Evolutionary conservation across 2,329 filamentous ascomycete species (phyloP), one percentile per base, ranked within the genome.

Genomic region (Trichophyton mentagrophytes): DNA sequence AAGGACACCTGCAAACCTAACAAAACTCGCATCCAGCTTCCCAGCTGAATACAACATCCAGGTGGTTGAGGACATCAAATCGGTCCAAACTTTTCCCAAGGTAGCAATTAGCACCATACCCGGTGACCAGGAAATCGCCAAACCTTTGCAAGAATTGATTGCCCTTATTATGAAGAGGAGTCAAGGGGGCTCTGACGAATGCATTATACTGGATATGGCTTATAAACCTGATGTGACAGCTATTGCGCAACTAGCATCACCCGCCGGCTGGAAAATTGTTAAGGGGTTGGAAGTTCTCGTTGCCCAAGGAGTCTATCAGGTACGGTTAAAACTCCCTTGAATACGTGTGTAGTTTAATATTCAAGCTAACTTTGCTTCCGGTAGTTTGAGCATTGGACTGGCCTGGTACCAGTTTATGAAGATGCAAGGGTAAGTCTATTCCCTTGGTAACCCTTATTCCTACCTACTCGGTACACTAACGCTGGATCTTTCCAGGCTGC

Each of bases 41-140:
- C 87, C 89, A 0, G 70, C 75, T 0, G 80, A 82, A 46, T 96
- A 89, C 76, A 82, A 88, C 61, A 80, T 95, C 65, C 76, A 80
- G 25, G 74, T 85, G n/a, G 74, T 95, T 1, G 78, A 80, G 9
- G 74, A 78, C 55, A 74, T 77, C 15, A 73, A 77, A 27, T 80
- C 82, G 33, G 72, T 86, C 7, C 70, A 78, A 2, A 74, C 75
- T 5, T 71, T 83, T 4, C 86, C 87, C 0, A 79, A 77, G 1
- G 89, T 96, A 5, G 86, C 91, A 40, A 86, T 96, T 64, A 90
- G 89, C 68, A 96, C 91, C 0, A 91, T 99, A 53, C 93, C 93
- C 0, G 93, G 89, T 0, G 89, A 96, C 73, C 82, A 82, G 64
- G 87, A 91, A 0, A 87, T 97, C 64, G 91, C 96, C 65, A 68